phyloP scores from a whole-genome alignment of 108 stramenopile genomes.

The Tribonema minus region DNA sequence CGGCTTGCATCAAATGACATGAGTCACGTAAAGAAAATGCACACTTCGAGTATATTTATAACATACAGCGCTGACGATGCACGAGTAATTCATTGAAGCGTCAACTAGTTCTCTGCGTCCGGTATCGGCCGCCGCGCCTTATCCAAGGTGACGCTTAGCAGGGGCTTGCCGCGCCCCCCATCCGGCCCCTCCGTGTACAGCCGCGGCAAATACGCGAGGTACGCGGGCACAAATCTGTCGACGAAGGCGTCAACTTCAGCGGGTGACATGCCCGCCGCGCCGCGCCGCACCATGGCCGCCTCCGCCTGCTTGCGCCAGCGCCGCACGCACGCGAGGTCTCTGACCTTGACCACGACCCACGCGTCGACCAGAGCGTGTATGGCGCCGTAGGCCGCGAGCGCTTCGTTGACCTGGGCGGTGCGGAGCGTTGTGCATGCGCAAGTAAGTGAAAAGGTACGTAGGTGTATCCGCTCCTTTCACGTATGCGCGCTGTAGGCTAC shows the following conservation, averaged over 20 bases:
- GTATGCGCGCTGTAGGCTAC: too few relatives aligned
- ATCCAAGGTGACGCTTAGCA: not conserved
- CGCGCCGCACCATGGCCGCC: slow-evolving; percentile 21
- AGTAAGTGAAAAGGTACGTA: not conserved
- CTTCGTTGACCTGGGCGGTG: slow-evolving; percentile 27
- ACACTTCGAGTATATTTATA: too few relatives aligned
- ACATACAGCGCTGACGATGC: too few relatives aligned
- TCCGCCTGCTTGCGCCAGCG: slow-evolving; percentile 54
- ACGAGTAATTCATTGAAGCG: too few relatives aligned
- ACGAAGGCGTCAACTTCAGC: slow-evolving; percentile 48
- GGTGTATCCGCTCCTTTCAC: not conserved
- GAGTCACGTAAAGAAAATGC: too few relatives aligned
- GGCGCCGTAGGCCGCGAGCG: slow-evolving; percentile 16
- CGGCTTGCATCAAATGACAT: too few relatives aligned
- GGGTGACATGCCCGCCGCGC: slow-evolving; percentile 41
- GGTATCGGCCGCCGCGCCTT: too few relatives aligned
- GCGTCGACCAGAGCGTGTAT: slow-evolving; percentile 48
- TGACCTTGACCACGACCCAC: slow-evolving; percentile 49
- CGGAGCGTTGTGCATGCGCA: not conserved
- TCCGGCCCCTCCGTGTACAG: slow-evolving; percentile 3
- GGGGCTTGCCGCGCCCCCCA: not conserved
- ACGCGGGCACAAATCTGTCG: slow-evolving; percentile 50
- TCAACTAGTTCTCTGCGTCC: too few relatives aligned
- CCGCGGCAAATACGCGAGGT: slow-evolving; percentile 40
- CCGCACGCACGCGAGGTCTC: too few relatives aligned